Conservation (phyloP, 345 rosid species). For the Boechera retrofracta region DNA sequence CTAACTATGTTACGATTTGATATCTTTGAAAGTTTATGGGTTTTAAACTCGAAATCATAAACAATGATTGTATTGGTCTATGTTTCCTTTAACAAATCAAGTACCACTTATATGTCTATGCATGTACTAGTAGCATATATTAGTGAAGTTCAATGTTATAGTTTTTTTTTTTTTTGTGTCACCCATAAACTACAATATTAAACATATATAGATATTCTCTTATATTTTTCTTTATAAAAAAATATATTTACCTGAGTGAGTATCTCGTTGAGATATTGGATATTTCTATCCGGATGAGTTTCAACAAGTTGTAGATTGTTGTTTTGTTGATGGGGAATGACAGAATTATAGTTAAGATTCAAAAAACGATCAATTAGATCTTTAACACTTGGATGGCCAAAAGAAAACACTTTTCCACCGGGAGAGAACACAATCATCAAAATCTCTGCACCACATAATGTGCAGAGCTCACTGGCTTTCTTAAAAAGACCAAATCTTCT, state of each 20-base stretch:
- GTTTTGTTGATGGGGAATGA: background rate
- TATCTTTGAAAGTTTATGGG: no score
- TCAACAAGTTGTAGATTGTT: constrained; percentile 38
- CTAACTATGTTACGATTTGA: no score
- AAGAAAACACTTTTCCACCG: constrained; percentile 53
- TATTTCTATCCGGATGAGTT: constrained; percentile 43
- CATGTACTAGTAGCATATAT: no score
- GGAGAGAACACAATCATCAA: constrained; percentile 36
- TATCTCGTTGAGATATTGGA: constrained; percentile 51
- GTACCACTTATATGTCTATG: no score
- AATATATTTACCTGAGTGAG: constrained; percentile 43
- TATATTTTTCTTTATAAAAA: no score
- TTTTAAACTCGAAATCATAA: no score
- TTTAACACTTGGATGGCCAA: constrained; percentile 58
- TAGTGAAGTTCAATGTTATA: no score
- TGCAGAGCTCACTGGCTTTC: constrained; percentile 41
- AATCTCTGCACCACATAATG: constrained; percentile 22
- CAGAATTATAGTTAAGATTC: background rate
- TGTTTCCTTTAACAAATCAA: no score
- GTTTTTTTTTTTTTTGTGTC: no score
- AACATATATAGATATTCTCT: no score
- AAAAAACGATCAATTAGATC: constrained; percentile 42
- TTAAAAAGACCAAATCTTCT: constrained; percentile 34
- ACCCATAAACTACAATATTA: no score
- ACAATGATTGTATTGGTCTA: no score